Evolutionary conservation across 495 filamentous ascomycete genomes (phyloP).

Genomic region (Aspergillus nanangensis): DNA sequence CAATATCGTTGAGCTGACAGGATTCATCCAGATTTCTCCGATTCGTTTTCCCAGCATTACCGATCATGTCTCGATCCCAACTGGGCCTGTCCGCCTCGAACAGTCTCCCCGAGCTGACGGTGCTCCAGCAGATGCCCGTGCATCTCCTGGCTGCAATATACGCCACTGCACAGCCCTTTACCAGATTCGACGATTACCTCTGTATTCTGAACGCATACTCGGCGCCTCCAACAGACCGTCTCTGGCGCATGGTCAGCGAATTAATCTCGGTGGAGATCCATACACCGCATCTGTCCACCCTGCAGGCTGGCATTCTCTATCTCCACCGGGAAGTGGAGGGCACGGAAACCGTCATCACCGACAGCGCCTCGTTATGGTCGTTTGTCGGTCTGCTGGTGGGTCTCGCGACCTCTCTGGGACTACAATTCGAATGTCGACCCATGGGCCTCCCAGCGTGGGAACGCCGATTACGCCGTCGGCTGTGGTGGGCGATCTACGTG

Average conservation of each 20-base stretch:
- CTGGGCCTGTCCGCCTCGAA: slow-evolving; percentile 16
- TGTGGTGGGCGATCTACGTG: slow-evolving; percentile 90
- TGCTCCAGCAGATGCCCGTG: slow-evolving; percentile 20
- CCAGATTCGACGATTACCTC: slow-evolving; percentile 24
- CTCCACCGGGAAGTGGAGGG: slow-evolving; percentile 21
- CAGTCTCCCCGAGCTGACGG: slow-evolving; percentile 14
- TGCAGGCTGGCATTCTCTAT: slow-evolving; percentile 33
- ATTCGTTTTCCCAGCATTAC: slow-evolving; percentile 27
- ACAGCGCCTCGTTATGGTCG: slow-evolving; percentile 34
- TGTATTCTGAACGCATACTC: slow-evolving; percentile 28
- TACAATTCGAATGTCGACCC: slow-evolving; percentile 78
- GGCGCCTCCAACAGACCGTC: slow-evolving; percentile 16
- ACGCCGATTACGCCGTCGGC: slow-evolving; percentile 71
- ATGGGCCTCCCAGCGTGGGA: slow-evolving; percentile 91
- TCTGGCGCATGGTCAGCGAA: slow-evolving; percentile 33
- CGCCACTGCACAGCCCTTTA: slow-evolving; percentile 30
- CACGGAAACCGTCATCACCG: slow-evolving; percentile 16
- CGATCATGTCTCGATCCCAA: slow-evolving; percentile 27
- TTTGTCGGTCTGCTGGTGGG: slow-evolving; percentile 31
- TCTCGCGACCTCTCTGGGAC: slow-evolving; percentile 50
- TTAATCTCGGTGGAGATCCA: slow-evolving; percentile 31
- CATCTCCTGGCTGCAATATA: slow-evolving; percentile 34
- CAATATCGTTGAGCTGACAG: no score
- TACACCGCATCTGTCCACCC: slow-evolving; percentile 26
- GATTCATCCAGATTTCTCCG: slow-evolving; percentile 31